Evolutionary conservation across 2,329 filamentous ascomycete genomes (phyloP), one percentile per base, ranked within the genome.

Genomic region (Albophoma yamanashiensis): DNA sequence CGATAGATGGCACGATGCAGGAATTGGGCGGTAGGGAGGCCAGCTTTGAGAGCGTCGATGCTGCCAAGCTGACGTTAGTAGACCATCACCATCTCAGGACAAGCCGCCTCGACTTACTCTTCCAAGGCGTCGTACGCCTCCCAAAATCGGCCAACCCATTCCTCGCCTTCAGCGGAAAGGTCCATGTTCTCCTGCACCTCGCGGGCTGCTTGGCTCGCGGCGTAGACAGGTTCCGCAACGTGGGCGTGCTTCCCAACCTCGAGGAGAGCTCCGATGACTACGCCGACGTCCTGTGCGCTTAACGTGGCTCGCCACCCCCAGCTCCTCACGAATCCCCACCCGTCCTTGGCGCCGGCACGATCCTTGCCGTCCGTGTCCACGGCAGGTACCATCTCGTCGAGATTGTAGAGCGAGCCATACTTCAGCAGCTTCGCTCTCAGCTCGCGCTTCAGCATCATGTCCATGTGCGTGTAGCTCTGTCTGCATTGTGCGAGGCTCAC

Each of bases 291-390:
- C 56, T 93, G 89, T 7, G 94, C 94, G 63, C 90, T 95, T 34
- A 97, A 79, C 57, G 93, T 97, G 0, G 92, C 93, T 71, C 92
- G 89, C 92, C 92, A 99, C 14, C 94, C 94, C 94, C 94, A 99
- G 70, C 91, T 96, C 61, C 92, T 84, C 22, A 97, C 93, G 70
- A 97, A 99, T 0, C 94, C 93, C 93, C 93, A 97, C 14, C 92
- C 92, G 71, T 96, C 92, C 69, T 93, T 93, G 55, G 86, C 84
- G 27, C 88, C 86, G 22, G 81, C 87, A 58, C 85, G 83, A 64
- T 88, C 85, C 66, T 83, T 83, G 5, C 85, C 86, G 64, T 89
- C 87, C 6, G 87, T 86, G 61, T 89, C 87, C 14, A 87, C 83
- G 5, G 88, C 85, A 1, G 93, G 93, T 0, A 99, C 92, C 68